phyloP scores from a whole-genome alignment of 257 asterid genomes.

The Solanum megistacrolobum region DNA sequence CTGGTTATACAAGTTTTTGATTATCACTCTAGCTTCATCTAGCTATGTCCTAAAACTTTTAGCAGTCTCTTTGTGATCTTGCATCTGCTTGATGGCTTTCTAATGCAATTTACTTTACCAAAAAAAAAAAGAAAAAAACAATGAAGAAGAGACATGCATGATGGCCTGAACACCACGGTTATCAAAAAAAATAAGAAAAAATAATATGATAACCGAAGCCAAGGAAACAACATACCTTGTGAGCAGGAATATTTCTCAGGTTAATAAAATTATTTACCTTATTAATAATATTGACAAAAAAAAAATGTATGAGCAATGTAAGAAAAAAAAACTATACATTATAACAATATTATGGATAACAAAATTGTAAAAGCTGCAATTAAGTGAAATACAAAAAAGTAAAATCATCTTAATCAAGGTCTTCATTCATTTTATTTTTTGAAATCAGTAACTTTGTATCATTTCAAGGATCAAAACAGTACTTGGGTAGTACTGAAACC shows the following conservation, averaged over 20 bases:
- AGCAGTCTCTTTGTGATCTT: not conserved
- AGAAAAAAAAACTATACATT: not conserved
- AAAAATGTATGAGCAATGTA: not conserved
- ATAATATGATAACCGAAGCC: not conserved
- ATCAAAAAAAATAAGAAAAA: not conserved
- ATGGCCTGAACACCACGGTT: not conserved
- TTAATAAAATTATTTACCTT: not conserved
- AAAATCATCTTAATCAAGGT: not conserved
- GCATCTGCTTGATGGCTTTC: not conserved
- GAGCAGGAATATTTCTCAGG: not conserved
- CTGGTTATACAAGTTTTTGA: not conserved
- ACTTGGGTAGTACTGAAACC: no score
- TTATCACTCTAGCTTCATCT: not conserved
- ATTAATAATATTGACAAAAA: not conserved
- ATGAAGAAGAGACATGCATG: not conserved
- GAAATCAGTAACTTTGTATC: no score
- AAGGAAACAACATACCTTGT: not conserved
- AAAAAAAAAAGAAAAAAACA: not conserved
- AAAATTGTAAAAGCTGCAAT: not conserved
- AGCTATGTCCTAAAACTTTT: not conserved
- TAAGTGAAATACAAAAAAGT: not conserved
- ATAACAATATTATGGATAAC: not conserved
- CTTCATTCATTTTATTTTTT: not conserved
- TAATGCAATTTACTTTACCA: not conserved
- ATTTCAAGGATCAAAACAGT: no score